Evolutionary conservation across 768 basidiomycete genomes (phyloP).

Genomic region (Suillus weaverae): DNA sequence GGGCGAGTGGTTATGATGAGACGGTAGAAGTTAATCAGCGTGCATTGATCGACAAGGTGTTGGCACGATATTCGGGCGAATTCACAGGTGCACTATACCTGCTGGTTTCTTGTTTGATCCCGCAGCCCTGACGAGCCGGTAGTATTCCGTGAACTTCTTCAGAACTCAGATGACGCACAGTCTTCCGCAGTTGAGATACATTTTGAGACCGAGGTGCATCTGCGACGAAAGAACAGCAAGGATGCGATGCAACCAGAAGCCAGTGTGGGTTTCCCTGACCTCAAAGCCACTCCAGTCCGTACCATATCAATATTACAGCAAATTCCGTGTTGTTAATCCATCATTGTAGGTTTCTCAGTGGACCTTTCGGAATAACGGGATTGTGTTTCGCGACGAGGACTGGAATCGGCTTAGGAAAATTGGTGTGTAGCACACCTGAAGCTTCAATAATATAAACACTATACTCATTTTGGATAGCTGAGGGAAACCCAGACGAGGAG

Average conservation of each 20-base stretch:
- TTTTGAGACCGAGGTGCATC: slow-evolving; percentile 64
- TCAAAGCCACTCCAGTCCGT: slow-evolving; percentile 58
- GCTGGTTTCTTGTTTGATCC: not conserved
- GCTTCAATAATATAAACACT: not conserved
- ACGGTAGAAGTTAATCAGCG: slow-evolving; percentile 92
- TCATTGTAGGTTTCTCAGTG: slow-evolving; percentile 67
- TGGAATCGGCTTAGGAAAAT: slow-evolving; percentile 92
- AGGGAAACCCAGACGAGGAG: slow-evolving; percentile 92
- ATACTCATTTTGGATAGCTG: slow-evolving; percentile 46
- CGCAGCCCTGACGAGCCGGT: not conserved
- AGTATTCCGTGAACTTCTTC: slow-evolving; percentile 83
- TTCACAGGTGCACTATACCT: slow-evolving; percentile 59
- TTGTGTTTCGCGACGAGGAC: slow-evolving; percentile 78
- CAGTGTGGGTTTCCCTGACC: slow-evolving; percentile 49
- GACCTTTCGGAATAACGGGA: slow-evolving; percentile 88
- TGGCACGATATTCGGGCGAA: slow-evolving; percentile 94
- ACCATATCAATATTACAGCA: not conserved
- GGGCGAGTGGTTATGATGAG: slow-evolving; percentile 69
- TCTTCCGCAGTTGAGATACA: slow-evolving; percentile 74
- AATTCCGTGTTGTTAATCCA: not conserved
- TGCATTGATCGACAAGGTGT: slow-evolving; percentile 95
- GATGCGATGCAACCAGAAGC: slow-evolving; percentile 13
- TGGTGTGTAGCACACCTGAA: slow-evolving; percentile 40
- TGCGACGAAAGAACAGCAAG: slow-evolving; percentile 32
- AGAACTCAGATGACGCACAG: slow-evolving; percentile 94